phyloP scores from a whole-genome alignment of 2,329 filamentous ascomycete species.

The Colletotrichum sp. region DNA sequence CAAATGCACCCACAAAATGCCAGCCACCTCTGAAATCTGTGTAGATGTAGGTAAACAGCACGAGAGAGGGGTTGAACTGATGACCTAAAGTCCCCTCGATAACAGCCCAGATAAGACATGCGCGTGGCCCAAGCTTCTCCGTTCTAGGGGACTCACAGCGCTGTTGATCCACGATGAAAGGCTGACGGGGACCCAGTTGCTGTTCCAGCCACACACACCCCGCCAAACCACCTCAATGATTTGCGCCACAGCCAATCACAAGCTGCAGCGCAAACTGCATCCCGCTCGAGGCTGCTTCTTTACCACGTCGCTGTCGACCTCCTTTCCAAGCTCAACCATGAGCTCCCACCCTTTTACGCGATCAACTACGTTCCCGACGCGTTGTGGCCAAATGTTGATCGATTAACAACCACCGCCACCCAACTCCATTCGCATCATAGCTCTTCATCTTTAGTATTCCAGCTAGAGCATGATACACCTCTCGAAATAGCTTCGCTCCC shows the following conservation, averaged over 20 bases:
- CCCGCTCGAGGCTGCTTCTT: constrained; percentile 10
- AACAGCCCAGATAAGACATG: background rate
- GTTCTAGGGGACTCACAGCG: background rate
- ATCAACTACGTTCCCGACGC: background rate
- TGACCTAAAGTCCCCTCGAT: background rate
- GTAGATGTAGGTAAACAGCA: background rate
- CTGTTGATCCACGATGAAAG: background rate
- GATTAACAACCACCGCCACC: background rate
- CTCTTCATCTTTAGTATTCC: background rate
- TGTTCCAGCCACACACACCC: background rate
- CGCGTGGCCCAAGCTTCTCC: background rate
- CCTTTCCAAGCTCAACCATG: constrained; percentile 1
- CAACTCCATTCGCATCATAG: background rate
- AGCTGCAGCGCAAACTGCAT: constrained; percentile 19
- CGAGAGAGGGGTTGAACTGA: background rate
- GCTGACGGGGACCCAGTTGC: background rate
- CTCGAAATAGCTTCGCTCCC: background rate
- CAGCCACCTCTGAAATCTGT: background rate
- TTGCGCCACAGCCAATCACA: constrained; percentile 8
- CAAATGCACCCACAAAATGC: background rate
- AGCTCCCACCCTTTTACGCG: background rate
- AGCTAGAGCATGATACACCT: constrained; percentile 6
- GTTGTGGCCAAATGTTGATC: background rate
- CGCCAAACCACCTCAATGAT: constrained; percentile 6
- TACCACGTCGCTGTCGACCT: background rate